Evolutionary conservation across 2,329 filamentous ascomycete genomes (phyloP), one percentile per base, ranked within the genome.

Genomic region (Apiospora saccharicola): DNA sequence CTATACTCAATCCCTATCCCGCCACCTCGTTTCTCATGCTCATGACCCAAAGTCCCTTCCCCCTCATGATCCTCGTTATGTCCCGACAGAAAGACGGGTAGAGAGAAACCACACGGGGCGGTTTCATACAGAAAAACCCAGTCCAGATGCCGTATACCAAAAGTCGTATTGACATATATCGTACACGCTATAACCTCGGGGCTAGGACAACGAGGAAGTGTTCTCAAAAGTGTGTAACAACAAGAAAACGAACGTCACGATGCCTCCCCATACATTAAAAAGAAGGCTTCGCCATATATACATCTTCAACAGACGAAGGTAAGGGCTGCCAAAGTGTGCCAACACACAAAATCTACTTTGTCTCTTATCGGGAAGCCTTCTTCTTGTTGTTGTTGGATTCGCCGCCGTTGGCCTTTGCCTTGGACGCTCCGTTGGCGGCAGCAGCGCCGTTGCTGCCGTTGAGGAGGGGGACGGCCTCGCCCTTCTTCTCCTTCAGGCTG

Each of bases 381-480:
- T 77, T 78, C 71, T 77, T 78, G 57, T 77, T 64, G 57, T 77
- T 64, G 57, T 41, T 41, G 30, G 57, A 77, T 26, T 24, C 30
- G 47, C 37, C 19, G 46, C 76, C 76, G 67, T 78, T 79, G 14
- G 74, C 41, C 24, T 74, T 74, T 34, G 53, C 73, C 70, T 77
- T 77, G 24, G 68, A 71, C 43, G 70, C 64, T 24, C 78, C 78
- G 69, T 79, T 80, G 44, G 77, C 26, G 26, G 26, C 4, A 30
- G n/a, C 70, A 46, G 73, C 53, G 22, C 75, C 78, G 44, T 80
- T 80, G 22, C 68, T 71, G 44, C 72, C 69, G 69, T 81, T 81
- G 13, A 76, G 74, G 69, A 76, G 68, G 51, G 75, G 75, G 67
- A 72, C 72, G 14, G 68, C 71, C 68, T 77, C 75, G 10, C 71